These are phyloP conservation scores for Pleurostoma richardsiae DNA, from an alignment of 2,329 filamentous ascomycete genomes.

Conservation along the genomic window DNA sequence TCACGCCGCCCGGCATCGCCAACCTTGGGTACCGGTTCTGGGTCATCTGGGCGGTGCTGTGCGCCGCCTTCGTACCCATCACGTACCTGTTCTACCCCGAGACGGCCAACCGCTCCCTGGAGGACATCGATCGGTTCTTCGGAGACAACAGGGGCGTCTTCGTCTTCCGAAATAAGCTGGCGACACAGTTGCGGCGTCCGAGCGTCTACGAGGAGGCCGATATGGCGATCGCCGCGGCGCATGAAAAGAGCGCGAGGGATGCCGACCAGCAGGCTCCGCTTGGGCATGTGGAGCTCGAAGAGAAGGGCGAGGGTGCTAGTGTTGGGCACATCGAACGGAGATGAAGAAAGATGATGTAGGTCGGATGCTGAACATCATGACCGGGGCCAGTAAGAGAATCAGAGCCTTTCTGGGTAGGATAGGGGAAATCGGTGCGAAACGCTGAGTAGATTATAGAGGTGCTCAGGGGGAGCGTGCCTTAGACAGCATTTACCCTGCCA, in stretches of 20 bases:
- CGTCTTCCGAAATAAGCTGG: slow-evolving; percentile 4
- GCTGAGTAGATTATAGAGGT: too few relatives aligned
- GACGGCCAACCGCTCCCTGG: slow-evolving; percentile 31
- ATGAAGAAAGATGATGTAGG: background rate
- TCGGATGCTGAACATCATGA: too few relatives aligned
- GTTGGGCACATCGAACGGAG: background rate
- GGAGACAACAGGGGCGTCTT: slow-evolving; percentile 4
- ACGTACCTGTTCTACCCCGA: slow-evolving; percentile 40
- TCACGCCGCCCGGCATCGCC: slow-evolving; percentile 25
- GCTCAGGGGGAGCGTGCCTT: too few relatives aligned
- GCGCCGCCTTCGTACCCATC: slow-evolving; percentile 32
- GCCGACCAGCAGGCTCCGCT: background rate
- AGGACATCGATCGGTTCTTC: slow-evolving; percentile 33
- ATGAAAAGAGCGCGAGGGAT: slow-evolving; percentile 3
- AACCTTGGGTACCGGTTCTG: slow-evolving; percentile 44
- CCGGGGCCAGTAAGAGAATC: too few relatives aligned
- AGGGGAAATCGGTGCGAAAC: too few relatives aligned
- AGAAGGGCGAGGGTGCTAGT: background rate
- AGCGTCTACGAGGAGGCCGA: slow-evolving; percentile 6
- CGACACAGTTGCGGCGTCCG: slow-evolving; percentile 5
- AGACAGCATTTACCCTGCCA: too few relatives aligned
- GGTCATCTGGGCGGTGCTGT: slow-evolving; percentile 43
- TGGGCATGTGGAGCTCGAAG: background rate
- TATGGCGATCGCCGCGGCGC: slow-evolving; percentile 1
- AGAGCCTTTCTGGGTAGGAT: too few relatives aligned